phyloP scores from a whole-genome alignment of 1,139 yeast species.

The Pichia sp. region DNA sequence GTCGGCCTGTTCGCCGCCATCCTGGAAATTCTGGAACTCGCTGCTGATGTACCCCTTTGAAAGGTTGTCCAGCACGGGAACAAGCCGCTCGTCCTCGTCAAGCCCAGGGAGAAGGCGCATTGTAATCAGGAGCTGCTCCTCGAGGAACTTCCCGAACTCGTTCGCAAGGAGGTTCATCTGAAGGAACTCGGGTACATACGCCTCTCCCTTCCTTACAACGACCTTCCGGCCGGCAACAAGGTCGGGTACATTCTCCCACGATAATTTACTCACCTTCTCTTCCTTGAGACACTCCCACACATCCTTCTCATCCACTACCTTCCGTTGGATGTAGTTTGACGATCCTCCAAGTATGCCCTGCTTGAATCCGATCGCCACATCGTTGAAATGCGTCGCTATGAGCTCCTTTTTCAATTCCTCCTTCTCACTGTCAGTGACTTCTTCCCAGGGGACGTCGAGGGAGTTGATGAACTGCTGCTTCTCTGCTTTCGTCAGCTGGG shows the following conservation, averaged over 20 bases:
- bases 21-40: constrained; percentile 44
- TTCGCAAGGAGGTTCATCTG: constrained; percentile 61
- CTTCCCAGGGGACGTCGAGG: constrained; percentile 67
- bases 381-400: constrained; percentile 46
- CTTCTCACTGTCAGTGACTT: constrained; percentile 63
- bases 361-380: constrained; percentile 23
- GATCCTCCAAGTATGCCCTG: constrained; percentile 15
- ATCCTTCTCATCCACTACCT: constrained; percentile 11
- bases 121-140: constrained; percentile 56
- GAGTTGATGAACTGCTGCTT: constrained; percentile 63
- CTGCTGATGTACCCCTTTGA: constrained; percentile 66
- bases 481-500: constrained; percentile 61
- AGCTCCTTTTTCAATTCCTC: constrained; percentile 46
- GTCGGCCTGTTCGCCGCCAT: constrained; percentile 29
- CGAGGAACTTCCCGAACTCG: constrained; percentile 61
- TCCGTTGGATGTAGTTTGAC: constrained; percentile 12
- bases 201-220: constrained; percentile 62
- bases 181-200: constrained; percentile 79
- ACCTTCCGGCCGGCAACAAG: constrained; percentile 69
- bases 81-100: constrained; percentile 86
- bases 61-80: constrained; percentile 77
- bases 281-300: constrained; percentile 39
- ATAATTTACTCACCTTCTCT: constrained; percentile 73
- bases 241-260: constrained; percentile 80
- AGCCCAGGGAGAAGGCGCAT: constrained; percentile 77